Percentiles rank a stretch among this genome's conserved stretches.
These are phyloP conservation scores for Populus simonii DNA, from an alignment of 345 rosid genomes.

Conservation along the genomic window DNA sequence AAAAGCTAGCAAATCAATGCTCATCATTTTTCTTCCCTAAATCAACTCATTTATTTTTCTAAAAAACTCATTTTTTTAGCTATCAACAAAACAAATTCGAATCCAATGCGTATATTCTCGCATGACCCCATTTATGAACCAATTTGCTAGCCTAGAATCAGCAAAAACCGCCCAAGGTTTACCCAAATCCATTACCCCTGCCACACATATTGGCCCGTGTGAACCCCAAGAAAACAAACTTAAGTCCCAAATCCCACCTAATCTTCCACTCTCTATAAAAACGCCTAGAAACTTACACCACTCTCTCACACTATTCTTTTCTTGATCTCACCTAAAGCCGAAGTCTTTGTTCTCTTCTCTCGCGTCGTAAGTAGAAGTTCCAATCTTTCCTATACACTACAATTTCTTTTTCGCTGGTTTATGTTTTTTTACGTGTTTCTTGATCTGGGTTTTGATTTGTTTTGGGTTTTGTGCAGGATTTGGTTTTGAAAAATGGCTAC, in stretches of 20 bases:
- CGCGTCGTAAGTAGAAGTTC: background rate
- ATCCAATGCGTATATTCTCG: background rate
- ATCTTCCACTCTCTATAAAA: background rate
- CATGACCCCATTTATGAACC: background rate
- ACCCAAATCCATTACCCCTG: background rate
- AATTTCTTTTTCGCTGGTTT: background rate
- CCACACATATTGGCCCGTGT: background rate
- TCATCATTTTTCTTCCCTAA: too few species aligned
- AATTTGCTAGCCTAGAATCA: background rate
- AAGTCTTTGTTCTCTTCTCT: background rate
- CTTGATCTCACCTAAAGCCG: background rate
- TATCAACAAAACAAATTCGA: background rate
- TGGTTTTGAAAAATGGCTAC: constrained; percentile 21
- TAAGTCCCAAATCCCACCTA: background rate
- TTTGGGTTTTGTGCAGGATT: constrained; percentile 1
- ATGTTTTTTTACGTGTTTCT: background rate
- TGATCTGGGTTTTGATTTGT: background rate
- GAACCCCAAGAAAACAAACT: background rate
- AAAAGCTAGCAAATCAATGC: too few species aligned
- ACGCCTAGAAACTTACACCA: background rate
- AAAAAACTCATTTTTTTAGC: too few species aligned
- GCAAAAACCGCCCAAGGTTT: constrained; percentile 5
- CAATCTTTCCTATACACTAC: background rate
- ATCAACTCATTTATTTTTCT: too few species aligned
- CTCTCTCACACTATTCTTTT: background rate